Percentiles rank a stretch among this genome's conserved stretches.
These are phyloP conservation scores for Climacium dendroides DNA, from an alignment of 225 moss, liverwort and hornwort species.

Conservation along the genomic window DNA sequence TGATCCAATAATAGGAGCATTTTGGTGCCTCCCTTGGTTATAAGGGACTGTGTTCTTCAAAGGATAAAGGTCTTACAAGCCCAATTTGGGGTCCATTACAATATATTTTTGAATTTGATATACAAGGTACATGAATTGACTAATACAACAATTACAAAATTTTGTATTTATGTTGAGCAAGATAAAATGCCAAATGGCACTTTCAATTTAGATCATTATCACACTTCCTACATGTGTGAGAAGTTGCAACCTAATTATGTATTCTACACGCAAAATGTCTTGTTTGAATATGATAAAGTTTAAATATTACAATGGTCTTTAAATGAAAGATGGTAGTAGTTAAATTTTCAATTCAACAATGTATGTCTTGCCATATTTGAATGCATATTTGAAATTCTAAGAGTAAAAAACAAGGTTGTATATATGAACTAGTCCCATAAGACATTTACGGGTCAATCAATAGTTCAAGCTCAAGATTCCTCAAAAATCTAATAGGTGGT, in stretches of 20 bases:
- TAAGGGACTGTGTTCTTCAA: background rate
- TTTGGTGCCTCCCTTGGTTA: background rate
- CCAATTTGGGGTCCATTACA: fast-evolving
- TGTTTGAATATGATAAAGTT: background rate
- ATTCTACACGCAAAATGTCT: fast-evolving
- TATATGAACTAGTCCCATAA: fast-evolving
- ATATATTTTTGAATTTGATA: background rate
- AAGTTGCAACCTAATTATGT: background rate
- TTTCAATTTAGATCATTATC: background rate
- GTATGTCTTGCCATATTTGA: background rate
- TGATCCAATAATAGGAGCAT: background rate
- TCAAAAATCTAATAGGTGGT: background rate
- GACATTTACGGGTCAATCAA: fast-evolving
- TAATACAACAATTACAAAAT: background rate
- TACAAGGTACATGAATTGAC: background rate
- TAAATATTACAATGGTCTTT: background rate
- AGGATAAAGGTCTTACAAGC: fast-evolving
- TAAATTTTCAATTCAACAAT: background rate
- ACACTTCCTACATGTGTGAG: background rate
- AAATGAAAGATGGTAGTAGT: background rate
- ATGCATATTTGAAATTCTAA: background rate
- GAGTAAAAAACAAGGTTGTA: background rate
- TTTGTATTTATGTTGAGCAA: fast-evolving
- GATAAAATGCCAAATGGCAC: background rate
- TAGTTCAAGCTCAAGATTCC: background rate